Conservation (phyloP, 441 rosid genomes). For the Brassica hybrid region DNA sequence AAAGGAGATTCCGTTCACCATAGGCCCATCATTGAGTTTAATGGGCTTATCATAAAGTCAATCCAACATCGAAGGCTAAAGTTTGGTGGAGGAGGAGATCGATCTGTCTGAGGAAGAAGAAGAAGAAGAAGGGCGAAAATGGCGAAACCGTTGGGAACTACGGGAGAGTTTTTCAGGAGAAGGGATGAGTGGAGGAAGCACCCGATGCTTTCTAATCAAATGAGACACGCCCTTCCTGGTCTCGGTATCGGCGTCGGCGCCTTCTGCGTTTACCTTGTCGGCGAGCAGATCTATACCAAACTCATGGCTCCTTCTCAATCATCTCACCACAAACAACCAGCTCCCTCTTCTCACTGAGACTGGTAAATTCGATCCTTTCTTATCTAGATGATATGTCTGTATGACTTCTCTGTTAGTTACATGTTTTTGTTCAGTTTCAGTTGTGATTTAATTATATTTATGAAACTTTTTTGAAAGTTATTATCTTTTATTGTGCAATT, state of each 20-base stretch:
- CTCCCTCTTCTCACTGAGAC: slow-evolving; percentile 36
- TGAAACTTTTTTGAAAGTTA: not conserved
- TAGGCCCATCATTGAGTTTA: not conserved
- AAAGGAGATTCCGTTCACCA: too few species aligned
- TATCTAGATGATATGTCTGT: not conserved
- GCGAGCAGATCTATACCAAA: slow-evolving; percentile 85
- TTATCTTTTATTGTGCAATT: not conserved
- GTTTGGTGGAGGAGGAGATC: not conserved
- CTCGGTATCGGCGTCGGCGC: slow-evolving; percentile 93
- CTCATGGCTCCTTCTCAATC: slow-evolving; percentile 65
- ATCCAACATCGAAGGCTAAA: not conserved
- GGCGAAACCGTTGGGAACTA: slow-evolving; percentile 75
- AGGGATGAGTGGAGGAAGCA: slow-evolving; percentile 97
- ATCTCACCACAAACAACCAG: slow-evolving; percentile 45
- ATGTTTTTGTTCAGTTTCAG: slow-evolving; percentile 5
- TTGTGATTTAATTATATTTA: not conserved
- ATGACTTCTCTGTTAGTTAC: not conserved
- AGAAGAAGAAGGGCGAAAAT: slow-evolving; percentile 27
- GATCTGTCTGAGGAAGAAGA: not conserved
- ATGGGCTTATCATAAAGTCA: not conserved
- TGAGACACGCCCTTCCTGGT: slow-evolving; percentile 86
- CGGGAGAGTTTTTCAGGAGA: slow-evolving; percentile 93
- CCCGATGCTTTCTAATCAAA: slow-evolving; percentile 80
- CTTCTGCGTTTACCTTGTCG: slow-evolving; percentile 80
- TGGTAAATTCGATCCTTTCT: slow-evolving; percentile 7